Evolutionary conservation across 345 rosid species (phyloP).

Genomic region (Lepidium aucheri): DNA sequence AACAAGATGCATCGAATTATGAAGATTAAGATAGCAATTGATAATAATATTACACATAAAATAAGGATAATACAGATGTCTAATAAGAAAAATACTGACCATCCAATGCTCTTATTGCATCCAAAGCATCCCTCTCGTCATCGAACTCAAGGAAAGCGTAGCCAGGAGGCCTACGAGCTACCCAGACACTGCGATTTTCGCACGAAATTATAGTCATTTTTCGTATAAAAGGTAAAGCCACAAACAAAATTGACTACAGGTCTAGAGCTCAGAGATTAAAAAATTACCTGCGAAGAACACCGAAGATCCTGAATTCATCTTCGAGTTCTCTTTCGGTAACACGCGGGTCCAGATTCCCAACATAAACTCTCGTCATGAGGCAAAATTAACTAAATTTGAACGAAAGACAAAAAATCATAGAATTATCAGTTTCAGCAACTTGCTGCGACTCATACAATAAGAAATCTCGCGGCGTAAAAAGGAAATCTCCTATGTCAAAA

Average conservation of each 20-base stretch:
- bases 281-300: conserved; percentile 59
- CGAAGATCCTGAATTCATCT: conserved; percentile 63
- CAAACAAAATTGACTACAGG: background rate
- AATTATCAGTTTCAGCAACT: background rate
- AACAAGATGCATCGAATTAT: background rate
- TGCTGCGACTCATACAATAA: background rate
- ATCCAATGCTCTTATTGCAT: conserved; percentile 66
- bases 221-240: background rate
- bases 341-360: conserved; percentile 64
- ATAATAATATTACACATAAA: background rate
- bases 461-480: background rate
- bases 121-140: conserved; percentile 71
- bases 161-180: conserved; percentile 89
- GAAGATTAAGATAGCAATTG: background rate
- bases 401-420: background rate
- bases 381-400: conserved; percentile 16
- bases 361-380: conserved; percentile 68
- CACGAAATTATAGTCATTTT: background rate
- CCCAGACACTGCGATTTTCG: conserved; percentile 69
- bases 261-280: background rate
- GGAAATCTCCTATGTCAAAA: background rate
- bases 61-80: background rate
- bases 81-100: conserved; percentile 34
- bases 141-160: conserved; percentile 85
- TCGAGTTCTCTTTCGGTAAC: conserved; percentile 69